Evolutionary conservation across 805 yeast genomes (phyloP).

Genomic region (Debaryomyces maramus): DNA sequence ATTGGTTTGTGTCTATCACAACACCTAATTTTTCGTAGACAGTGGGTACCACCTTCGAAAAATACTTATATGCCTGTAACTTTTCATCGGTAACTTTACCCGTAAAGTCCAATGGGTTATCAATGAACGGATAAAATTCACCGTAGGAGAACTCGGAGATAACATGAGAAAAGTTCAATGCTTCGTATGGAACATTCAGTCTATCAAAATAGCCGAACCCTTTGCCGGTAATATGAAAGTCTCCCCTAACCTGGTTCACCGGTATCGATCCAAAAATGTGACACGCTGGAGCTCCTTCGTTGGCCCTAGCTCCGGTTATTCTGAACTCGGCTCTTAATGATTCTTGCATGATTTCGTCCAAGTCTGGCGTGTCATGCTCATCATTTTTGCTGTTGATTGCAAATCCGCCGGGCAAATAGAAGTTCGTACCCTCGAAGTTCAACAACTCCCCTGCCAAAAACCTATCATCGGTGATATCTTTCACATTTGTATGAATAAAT

Average conservation of each 20-base stretch:
- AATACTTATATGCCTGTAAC: conserved; percentile 59
- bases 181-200: conserved; percentile 46
- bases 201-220: conserved; percentile 63
- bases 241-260: conserved; percentile 83
- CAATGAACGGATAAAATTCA: conserved; percentile 78
- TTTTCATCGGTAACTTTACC: conserved; percentile 54
- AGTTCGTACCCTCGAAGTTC: conserved; percentile 63
- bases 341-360: conserved; percentile 66
- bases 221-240: conserved; percentile 77
- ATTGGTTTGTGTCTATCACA: conserved; percentile 78
- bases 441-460: conserved; percentile 76
- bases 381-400: conserved; percentile 46
- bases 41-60: conserved; percentile 82
- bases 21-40: conserved; percentile 69
- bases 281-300: conserved; percentile 74
- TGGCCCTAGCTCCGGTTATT: conserved; percentile 37
- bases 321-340: conserved; percentile 66
- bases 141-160: conserved; percentile 90
- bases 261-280: conserved; percentile 81
- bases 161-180: conserved; percentile 77
- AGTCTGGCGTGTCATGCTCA: conserved; percentile 55
- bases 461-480: conserved; percentile 76
- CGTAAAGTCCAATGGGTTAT: conserved; percentile 85
- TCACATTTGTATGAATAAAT: conserved; percentile 68
- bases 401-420: conserved; percentile 53